These are phyloP conservation scores for Anisogramma anomala DNA, from an alignment of 2,329 filamentous ascomycete genomes.

Conservation along the genomic window DNA sequence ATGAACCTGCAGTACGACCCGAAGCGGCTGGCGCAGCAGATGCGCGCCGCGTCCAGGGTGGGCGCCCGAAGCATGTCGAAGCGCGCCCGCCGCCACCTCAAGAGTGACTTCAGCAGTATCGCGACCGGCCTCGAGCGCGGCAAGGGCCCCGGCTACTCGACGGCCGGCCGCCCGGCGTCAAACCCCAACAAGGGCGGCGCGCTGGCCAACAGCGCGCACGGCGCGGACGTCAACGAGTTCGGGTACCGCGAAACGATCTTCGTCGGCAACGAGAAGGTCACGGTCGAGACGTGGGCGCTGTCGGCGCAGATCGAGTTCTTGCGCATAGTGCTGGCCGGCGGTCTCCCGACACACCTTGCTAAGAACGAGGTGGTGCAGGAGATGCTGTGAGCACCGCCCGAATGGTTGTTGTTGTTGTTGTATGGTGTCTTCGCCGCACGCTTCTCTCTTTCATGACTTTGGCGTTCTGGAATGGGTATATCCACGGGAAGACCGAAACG, in stretches of 20 bases:
- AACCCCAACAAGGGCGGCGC: constrained; percentile 32
- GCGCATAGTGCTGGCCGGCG: constrained; percentile 35
- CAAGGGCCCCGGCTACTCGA: constrained; percentile 44
- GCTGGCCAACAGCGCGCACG: constrained; percentile 30
- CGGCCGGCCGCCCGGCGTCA: constrained; percentile 29
- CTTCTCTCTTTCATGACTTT: background rate
- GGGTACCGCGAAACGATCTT: constrained; percentile 42
- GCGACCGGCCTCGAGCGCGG: constrained; percentile 43
- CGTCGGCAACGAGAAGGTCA: constrained; percentile 32
- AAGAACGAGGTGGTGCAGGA: constrained; percentile 29
- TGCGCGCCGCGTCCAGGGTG: constrained; percentile 36
- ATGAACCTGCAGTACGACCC: constrained; percentile 41
- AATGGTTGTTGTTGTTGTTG: background rate
- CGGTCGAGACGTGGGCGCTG: constrained; percentile 41
- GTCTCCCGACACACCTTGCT: constrained; percentile 29
- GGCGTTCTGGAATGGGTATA: constrained; percentile 4
- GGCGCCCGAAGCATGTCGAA: constrained; percentile 40
- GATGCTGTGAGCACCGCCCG: constrained; percentile 22
- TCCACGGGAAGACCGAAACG: constrained; percentile 11
- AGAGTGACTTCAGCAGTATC: constrained; percentile 38
- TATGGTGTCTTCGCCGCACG: background rate
- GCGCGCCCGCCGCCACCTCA: constrained; percentile 35
- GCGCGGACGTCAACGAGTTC: constrained; percentile 33
- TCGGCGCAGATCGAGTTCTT: constrained; percentile 37
- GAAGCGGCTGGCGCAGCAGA: constrained; percentile 34